A percentile compares a stretch with the other conserved stretches of the same genome.
Evolutionary conservation across 176 grass and related monocot genomes (phyloP).

Genomic region (Puya raimondii): DNA sequence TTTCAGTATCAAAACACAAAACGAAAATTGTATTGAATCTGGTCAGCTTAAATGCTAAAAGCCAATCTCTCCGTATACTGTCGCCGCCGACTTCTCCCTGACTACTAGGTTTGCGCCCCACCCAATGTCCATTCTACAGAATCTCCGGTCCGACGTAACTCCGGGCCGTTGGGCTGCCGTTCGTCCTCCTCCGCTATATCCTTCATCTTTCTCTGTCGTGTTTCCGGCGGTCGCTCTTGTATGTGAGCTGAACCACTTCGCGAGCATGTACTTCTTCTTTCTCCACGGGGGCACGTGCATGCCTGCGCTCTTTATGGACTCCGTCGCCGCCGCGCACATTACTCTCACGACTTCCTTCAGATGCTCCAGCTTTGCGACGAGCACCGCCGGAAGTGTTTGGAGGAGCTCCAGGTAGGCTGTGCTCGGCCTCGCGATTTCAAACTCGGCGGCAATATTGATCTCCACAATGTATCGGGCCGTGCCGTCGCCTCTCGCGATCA

Average conservation of each 20-base stretch:
- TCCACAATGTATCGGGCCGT: slow-evolving; percentile 57
- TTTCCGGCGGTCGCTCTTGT: slow-evolving; percentile 6
- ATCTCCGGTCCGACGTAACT: slow-evolving; percentile 3
- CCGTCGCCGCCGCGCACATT: slow-evolving; percentile 58
- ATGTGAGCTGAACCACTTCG: slow-evolving; percentile 58
- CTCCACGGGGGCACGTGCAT: slow-evolving; percentile 86
- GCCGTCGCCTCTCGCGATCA: neutral
- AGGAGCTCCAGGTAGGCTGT: slow-evolving; percentile 38
- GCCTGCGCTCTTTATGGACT: slow-evolving; percentile 50
- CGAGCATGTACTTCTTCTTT: slow-evolving; percentile 44
- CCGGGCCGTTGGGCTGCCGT: neutral
- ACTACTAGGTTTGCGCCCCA: slow-evolving; percentile 9
- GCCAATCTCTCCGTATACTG: no score
- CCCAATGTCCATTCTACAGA: slow-evolving; percentile 37
- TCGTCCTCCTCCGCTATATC: no score
- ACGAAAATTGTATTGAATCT: no score
- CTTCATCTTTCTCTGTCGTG: no score
- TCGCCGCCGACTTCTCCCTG: neutral
- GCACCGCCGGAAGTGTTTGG: slow-evolving; percentile 28
- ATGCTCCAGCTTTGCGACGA: slow-evolving; percentile 32
- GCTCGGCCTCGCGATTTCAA: slow-evolving; percentile 70
- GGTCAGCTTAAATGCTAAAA: no score
- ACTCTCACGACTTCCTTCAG: slow-evolving; percentile 37
- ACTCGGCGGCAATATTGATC: slow-evolving; percentile 40
- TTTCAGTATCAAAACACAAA: neutral